Evolutionary conservation across 805 yeast genomes (phyloP), one percentile per base, ranked within the genome.

Genomic region (Wickerhamomyces canadensis): DNA sequence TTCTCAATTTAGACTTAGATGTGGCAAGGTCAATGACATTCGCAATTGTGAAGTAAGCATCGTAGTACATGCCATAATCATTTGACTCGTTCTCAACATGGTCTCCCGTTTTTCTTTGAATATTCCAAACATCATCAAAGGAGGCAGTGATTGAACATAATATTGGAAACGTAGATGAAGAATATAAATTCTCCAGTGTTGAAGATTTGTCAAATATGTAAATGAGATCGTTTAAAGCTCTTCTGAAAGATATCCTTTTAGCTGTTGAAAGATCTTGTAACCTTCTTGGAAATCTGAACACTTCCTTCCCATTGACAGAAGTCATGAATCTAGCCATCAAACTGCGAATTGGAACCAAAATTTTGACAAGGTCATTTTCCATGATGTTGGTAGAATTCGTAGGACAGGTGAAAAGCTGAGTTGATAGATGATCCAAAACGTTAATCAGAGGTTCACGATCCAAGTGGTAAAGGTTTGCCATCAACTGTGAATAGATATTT

Each of bases 361-460:
- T 58, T 34, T 66, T 64, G 7, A 35, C 33, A 6, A 43, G 38
- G 3, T 35, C 36, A 3, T 27, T 14, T 4, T 61, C 50, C 16
- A 77, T 58, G 14, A 78, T 60, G 28, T 49, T 55, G 1, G 74
- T 72, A 0, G 95, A 80, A 45, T 83, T 80, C 0, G 88, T 74
- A 0, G 97, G 96, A 37, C 95, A 82, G 0, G 97, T 89, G 58
- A 88, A 88, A 17, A 93, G 62, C 60, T 93, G 98, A 0, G 91
- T 79, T 0, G 94, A 78, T 16, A 91, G 62, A 27, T 80, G 76
- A 27, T 80, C 72, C 65, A 89, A 68, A 4, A 84, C 70, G 11
- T 91, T 85, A 37, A 76, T 61, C 48, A 88, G 96, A 0, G 96
- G 95, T 52, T 93, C 98, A 42, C 96, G 70, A 52, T 93, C 99